phyloP scores from a whole-genome alignment of 495 filamentous ascomycete species.

The Xylaria palmicola region DNA sequence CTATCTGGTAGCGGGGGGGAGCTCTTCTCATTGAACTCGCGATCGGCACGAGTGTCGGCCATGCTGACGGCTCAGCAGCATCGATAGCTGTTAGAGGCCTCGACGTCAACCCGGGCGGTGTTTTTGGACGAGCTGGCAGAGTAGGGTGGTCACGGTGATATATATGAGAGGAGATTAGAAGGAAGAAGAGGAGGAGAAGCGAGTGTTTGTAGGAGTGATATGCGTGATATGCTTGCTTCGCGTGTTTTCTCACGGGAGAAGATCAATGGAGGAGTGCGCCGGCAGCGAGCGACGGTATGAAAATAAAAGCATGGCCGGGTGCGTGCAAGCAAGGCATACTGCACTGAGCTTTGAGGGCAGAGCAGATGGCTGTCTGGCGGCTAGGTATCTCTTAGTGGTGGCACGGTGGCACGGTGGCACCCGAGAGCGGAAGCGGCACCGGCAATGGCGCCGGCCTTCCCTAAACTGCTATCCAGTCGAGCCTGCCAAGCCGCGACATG shows the following conservation, averaged over 20 bases:
- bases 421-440: neutral
- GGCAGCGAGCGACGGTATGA: neutral
- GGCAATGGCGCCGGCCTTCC: neutral
- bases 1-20: constrained; percentile 24
- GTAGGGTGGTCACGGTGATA: neutral
- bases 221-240: too few relatives aligned
- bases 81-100: neutral
- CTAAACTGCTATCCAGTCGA: neutral
- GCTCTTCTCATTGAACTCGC: constrained; percentile 26
- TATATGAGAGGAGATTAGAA: too few relatives aligned
- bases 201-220: neutral
- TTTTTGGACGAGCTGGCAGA: neutral
- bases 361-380: neutral
- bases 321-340: too few relatives aligned
- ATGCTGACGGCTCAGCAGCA: constrained; percentile 8
- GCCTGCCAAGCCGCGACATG: neutral
- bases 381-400: neutral
- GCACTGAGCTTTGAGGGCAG: too few relatives aligned
- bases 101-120: neutral
- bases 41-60: constrained; percentile 8
- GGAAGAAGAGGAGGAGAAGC: neutral
- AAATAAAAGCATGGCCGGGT: too few relatives aligned
- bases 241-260: too few relatives aligned
- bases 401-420: neutral
- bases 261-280: neutral